Evolutionary conservation across 768 basidiomycete genomes (phyloP).

Genomic region (Mycena crocata): DNA sequence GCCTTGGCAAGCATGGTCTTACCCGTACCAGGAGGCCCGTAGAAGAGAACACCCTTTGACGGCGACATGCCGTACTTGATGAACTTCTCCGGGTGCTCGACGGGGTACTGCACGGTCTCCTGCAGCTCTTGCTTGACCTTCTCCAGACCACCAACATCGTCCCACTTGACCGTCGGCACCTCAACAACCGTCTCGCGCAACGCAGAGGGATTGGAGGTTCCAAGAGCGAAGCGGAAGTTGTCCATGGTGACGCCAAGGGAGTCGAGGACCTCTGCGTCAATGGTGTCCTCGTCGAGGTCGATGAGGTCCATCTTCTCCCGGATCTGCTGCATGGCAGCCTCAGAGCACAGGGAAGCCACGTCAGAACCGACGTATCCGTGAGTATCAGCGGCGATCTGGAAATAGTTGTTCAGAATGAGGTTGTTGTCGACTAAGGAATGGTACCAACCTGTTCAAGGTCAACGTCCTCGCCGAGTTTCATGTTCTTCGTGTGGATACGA

Average conservation of each 20-base stretch:
- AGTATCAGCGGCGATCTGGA: slow-evolving; percentile 95
- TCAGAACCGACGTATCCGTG: slow-evolving; percentile 99
- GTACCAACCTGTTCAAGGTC: slow-evolving; percentile 88
- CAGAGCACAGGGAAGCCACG: slow-evolving; percentile 96
- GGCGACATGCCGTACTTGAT: slow-evolving; percentile 99
- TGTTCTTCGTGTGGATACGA: slow-evolving; percentile 99
- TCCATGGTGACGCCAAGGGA: slow-evolving; percentile 99
- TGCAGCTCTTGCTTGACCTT: slow-evolving; percentile 99
- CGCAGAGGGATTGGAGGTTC: slow-evolving; percentile 97
- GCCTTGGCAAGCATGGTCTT: slow-evolving; percentile 99
- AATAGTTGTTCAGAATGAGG: neutral
- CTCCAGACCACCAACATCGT: slow-evolving; percentile 99
- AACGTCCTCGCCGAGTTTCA: slow-evolving; percentile 97
- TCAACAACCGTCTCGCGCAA: slow-evolving; percentile 99
- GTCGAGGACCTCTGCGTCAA: slow-evolving; percentile 99
- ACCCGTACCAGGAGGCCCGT: slow-evolving; percentile 99
- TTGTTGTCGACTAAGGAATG: neutral
- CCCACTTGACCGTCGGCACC: slow-evolving; percentile 98
- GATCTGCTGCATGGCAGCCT: slow-evolving; percentile 99
- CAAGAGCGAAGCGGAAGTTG: slow-evolving; percentile 99
- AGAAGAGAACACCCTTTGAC: slow-evolving; percentile 99
- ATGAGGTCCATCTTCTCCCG: slow-evolving; percentile 99
- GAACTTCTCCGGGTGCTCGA: slow-evolving; percentile 99
- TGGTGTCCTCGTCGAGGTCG: slow-evolving; percentile 96
- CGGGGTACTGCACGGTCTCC: slow-evolving; percentile 99